Base-by-base conservation (phyloP, 192 early-diverging fungal genomes). In the Phycomyces blakesleeanus region DNA sequence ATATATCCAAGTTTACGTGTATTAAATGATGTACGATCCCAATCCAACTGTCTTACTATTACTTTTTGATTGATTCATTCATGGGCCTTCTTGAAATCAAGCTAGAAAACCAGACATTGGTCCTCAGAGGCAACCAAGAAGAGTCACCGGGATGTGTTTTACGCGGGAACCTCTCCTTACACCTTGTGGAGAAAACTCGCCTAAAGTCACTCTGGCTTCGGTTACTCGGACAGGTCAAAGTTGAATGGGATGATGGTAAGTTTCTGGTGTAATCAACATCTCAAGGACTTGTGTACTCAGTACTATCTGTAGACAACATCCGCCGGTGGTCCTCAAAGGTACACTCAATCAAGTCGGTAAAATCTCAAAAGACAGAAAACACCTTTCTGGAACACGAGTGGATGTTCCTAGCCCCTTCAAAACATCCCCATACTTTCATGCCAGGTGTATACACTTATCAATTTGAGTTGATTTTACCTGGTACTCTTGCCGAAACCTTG, bases 401-500 rank as follows among this genome's bases (percentile, higher is more conserved):
- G 86, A 40, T 21, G 15, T 88, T 88, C 61, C 57, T 82, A 7
- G 61, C 71, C 26, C 44, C 76, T 14, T 70, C 72, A 54, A 79
- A 76, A 34, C 72, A 76, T 14, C 37, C 63, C 1, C 40, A 68
- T 15, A 26, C 59, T 6, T 59, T 81, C 55, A 55, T 50, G 9
- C 61, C 79, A 5, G 62, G 67, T 10, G 58, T 55, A 39, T 73
- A 83, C 40, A 61, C 63, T 40, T 88, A 76, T 69, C 58, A 59
- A 39, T 88, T 88, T 63, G 84, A 86, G 49, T 27, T 85, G 22
- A 54, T 77, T 14, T 10, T 86, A 11, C 77, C 81, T 4, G 86
- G 86, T 5, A 68, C 78, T 40, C 72, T 86, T 55, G 81, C 83
- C 2, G 86, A 88, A 70, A 81, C 86, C 2, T 64, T 85, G 18